Conservation (phyloP, 306 rosid genomes). For the Prunus salicina region DNA sequence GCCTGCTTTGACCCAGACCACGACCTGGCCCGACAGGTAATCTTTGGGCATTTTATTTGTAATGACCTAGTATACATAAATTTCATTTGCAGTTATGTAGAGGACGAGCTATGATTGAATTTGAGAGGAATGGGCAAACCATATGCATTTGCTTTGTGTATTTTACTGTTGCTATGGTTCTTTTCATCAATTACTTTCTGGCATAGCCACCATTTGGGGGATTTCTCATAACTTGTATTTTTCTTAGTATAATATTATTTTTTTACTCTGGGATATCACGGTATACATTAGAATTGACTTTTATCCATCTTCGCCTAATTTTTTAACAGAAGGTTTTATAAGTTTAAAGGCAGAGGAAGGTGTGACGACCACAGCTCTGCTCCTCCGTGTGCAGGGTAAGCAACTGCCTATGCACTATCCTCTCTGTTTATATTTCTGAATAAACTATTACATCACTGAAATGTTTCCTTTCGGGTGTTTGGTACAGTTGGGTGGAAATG, state of each 20-base stretch:
- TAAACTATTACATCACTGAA: conserved; percentile 11
- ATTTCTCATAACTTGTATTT: neutral
- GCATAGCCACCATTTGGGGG: neutral
- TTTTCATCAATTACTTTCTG: neutral
- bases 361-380: conserved; percentile 62
- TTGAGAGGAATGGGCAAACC: neutral
- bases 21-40: neutral
- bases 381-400: conserved; percentile 91
- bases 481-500: conserved; percentile 94
- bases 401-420: neutral
- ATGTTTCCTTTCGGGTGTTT: conserved; percentile 12
- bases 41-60: neutral
- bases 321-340: conserved; percentile 70
- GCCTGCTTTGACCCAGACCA: neutral
- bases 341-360: conserved; percentile 67
- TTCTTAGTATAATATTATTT: neutral
- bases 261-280: neutral
- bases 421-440: neutral
- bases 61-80: neutral
- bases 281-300: neutral
- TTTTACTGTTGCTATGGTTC: neutral
- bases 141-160: neutral
- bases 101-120: neutral
- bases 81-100: neutral
- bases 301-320: neutral